Evolutionary conservation across 2,329 filamentous ascomycete species (phyloP), one percentile per base, ranked within the genome.

Genomic region (Claviceps humidiphila): DNA sequence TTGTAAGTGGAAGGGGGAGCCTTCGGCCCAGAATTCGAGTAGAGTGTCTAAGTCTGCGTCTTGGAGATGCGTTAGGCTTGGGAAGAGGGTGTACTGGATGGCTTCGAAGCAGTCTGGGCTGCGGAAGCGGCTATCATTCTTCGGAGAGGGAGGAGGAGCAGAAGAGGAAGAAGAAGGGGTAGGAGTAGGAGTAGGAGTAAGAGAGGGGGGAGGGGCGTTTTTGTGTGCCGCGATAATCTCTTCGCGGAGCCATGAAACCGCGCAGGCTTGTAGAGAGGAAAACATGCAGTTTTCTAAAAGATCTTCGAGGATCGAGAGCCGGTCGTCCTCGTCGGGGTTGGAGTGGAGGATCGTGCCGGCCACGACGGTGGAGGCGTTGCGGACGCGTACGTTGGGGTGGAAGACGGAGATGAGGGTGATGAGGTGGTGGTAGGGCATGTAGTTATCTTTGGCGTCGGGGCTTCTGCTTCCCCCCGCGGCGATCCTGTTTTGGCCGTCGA

Each of bases 251-350:
- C 81, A 85, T 4, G 73, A 73, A 4, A 84, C 73, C 0, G 80
- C 81, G 43, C 77, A 80, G 8, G 77, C 81, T 61, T 82, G 82
- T 40, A 85, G 69, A 0, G 75, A 72, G 2, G 79, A 72, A 58
- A 81, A 84, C 58, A 78, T 74, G 69, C 81, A 84, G 61, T 83
- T 81, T 64, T 84, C 80, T 13, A 85, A 66, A 13, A 84, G 71
- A 59, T 85, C 81, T 50, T 81, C 76, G 8, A 85, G 71, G 56
- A 85, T 84, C 30, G 74, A 71, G 16, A 85, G 67, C 5, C 80
- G 73, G 59, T 77, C 73, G 3, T 75, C 72, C 54, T 81, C 77
- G 26, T 79, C 73, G 0, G 81, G 79, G 55, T 83, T 74, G 2
- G 76, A 70, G 58, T 84, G 81, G 39, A 81, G 69, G 14, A 80